Base-by-base conservation (phyloP, 768 basidiomycete genomes). In the Boletellus ananas region DNA sequence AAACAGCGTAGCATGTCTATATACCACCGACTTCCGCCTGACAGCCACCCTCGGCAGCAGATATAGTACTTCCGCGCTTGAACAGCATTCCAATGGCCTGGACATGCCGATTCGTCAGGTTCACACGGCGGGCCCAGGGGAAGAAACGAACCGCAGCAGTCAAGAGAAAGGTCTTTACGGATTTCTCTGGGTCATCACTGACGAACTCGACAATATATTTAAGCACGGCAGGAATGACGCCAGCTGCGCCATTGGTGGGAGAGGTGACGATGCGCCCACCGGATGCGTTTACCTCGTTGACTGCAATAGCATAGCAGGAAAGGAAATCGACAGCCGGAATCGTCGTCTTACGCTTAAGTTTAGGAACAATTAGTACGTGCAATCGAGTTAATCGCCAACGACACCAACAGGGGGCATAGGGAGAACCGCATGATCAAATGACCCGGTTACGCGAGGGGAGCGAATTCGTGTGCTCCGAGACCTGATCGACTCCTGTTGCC, bases 31-130 rank as follows among this genome's bases (percentile, higher is more conserved):
- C 94, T 72, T 95, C 93, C 17, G 93, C 93, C 72, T 93, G 90
- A 66, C 93, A 95, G 11, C 85, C 93, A 17, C 94, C 94, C 70
- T 98, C 95, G 0, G 95, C 94, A 13, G 94, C 94, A 41, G 88
- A 90, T 44, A 97, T 96, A 2, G 94, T 95, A 54, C 91, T 92
- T n/a, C 94, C 93, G 51, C 94, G 82, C 66, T 98, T 97, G 75
- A 93, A 95, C 29, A 96, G 73, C 94, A 96, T 96, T 14, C 94
- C 93, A 46, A 95, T 71, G 9, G 94, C 87, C 87, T 90, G 47
- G 43, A 18, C 18, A 56, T 44, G 35, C 21, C 16, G 42, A 45
- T 37, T 55, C 51, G 46, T 55, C 20, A 60, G 43, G 46, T 20
- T 11, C 35, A 42, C 17, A 34, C 23, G 9, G 25, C 42, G n/a